These are phyloP conservation scores for Udeniomyces megalosporus DNA, from an alignment of 768 basidiomycete genomes.

Conservation along the genomic window DNA sequence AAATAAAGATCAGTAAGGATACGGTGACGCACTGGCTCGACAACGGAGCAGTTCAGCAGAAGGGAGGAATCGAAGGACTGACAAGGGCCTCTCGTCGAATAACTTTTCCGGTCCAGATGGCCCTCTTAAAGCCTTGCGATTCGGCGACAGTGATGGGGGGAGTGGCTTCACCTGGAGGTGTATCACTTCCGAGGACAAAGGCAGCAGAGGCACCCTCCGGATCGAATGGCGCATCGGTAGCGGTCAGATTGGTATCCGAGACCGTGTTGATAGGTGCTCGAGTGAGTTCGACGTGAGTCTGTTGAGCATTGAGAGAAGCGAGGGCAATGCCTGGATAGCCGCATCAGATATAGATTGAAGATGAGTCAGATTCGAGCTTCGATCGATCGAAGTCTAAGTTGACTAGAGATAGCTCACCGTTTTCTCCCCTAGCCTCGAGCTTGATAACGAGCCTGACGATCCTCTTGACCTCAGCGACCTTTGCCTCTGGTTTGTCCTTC, in stretches of 20 bases:
- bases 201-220: constrained; percentile 3
- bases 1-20: constrained; percentile 28
- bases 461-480: constrained; percentile 30
- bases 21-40: too few species aligned
- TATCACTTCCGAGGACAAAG: not conserved
- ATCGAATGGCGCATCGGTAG: too few species aligned
- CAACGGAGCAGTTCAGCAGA: too few species aligned
- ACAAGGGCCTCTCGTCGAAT: constrained; percentile 73
- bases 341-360: not conserved
- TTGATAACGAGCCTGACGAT: constrained; percentile 63
- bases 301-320: constrained; percentile 61
- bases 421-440: constrained; percentile 63
- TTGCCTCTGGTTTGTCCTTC: constrained; percentile 20
- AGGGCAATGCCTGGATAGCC: constrained; percentile 32
- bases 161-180: too few species aligned
- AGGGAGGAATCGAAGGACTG: constrained; percentile 3
- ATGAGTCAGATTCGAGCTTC: too few species aligned
- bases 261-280: not conserved
- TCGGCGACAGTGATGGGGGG: too few species aligned
- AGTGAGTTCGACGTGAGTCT: constrained; percentile 72
- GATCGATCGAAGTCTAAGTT: too few species aligned
- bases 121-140: constrained; percentile 20
- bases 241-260: too few species aligned
- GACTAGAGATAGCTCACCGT: constrained; percentile 36
- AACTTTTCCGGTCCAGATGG: constrained; percentile 74